These are phyloP conservation scores for Rhizophora mangle DNA, from an alignment of 345 rosid species.

Conservation along the genomic window DNA sequence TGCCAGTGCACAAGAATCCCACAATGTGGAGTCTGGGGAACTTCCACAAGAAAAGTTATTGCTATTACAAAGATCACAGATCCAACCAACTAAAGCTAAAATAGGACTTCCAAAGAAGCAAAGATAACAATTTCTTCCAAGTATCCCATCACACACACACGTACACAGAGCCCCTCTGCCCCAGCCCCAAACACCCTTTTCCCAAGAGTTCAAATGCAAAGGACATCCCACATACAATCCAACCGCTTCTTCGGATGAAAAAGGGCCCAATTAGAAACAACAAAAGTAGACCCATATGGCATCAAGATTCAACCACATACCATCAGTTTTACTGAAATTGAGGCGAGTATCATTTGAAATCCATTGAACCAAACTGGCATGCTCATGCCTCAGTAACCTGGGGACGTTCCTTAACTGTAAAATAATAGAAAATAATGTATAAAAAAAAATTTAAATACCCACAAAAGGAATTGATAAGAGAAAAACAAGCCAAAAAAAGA, in stretches of 20 bases:
- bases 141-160: no score
- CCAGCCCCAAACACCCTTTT: no score
- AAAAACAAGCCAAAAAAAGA: background rate
- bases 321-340: constrained; percentile 43
- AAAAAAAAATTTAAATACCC: background rate
- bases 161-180: no score
- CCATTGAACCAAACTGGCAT: constrained; percentile 48
- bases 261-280: background rate
- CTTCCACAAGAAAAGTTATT: no score
- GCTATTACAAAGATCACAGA: no score
- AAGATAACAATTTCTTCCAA: no score
- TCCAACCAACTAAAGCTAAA: no score
- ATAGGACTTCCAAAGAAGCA: no score
- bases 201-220: no score
- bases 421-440: background rate
- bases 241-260: background rate
- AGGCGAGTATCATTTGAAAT: constrained; percentile 46
- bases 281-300: background rate
- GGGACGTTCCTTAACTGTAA: constrained; percentile 62
- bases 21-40: no score
- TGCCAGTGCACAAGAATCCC: no score
- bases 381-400: constrained; percentile 45
- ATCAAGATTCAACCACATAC: constrained; percentile 29
- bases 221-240: no score
- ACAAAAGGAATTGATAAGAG: background rate